A percentile compares a stretch with the other conserved stretches of the same genome.
These are phyloP conservation scores for Microcyclosporella mali DNA, from an alignment of 2,329 filamentous ascomycete species.

Conservation along the genomic window DNA sequence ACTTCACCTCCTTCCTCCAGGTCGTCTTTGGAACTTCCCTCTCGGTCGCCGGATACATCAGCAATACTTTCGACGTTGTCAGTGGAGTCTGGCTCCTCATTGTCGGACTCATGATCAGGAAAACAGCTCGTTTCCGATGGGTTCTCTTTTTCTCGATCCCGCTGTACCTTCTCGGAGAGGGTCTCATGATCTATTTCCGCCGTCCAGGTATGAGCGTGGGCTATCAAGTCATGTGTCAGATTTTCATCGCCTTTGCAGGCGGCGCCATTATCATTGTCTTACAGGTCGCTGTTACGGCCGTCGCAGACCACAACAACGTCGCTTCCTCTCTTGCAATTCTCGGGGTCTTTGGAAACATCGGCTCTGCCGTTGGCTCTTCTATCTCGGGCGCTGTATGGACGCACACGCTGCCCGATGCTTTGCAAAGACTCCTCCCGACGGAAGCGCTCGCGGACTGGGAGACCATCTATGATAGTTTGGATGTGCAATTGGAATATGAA, in stretches of 20 bases:
- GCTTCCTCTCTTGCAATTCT: constrained; percentile 34
- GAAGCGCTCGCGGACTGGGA: constrained; percentile 27
- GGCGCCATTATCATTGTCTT: constrained; percentile 26
- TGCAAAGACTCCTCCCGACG: constrained; percentile 40
- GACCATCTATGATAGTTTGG: constrained; percentile 34
- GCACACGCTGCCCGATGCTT: constrained; percentile 16
- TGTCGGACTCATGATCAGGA: constrained; percentile 27
- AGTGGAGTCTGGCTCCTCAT: constrained; percentile 25
- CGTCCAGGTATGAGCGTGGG: constrained; percentile 27
- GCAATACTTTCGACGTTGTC: constrained; percentile 34
- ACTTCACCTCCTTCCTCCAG: constrained; percentile 37
- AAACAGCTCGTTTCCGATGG: constrained; percentile 32
- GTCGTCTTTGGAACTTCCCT: constrained; percentile 34
- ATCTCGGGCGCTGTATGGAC: constrained; percentile 34
- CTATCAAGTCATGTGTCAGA: constrained; percentile 36
- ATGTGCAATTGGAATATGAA: constrained; percentile 36
- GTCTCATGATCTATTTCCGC: constrained; percentile 34
- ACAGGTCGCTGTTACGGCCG: constrained; percentile 33
- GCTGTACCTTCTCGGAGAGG: constrained; percentile 23
- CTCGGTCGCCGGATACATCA: constrained; percentile 33
- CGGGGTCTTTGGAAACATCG: constrained; percentile 29
- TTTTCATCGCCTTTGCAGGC: constrained; percentile 33
- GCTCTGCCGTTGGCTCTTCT: constrained; percentile 31
- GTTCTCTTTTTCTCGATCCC: constrained; percentile 28
- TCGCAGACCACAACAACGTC: constrained; percentile 29